Conservation (phyloP, 192 early-diverging fungal species). For the Entomortierella chlamydospora region DNA sequence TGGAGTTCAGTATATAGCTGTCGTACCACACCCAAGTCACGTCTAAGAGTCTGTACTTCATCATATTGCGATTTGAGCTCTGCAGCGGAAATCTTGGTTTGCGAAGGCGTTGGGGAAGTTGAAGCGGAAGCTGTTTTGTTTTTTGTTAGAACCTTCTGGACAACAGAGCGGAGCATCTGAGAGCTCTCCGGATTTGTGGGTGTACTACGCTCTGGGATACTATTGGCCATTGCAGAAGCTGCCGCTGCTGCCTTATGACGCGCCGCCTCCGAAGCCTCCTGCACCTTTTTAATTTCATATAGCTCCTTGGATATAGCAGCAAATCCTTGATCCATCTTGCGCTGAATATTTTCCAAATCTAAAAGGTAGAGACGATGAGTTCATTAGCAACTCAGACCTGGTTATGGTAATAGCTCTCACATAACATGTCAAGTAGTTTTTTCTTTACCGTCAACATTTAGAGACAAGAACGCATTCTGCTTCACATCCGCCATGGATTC, state of each 20-base stretch:
- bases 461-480: constrained; percentile 63
- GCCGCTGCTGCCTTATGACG: constrained; percentile 35
- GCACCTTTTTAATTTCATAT: constrained; percentile 53
- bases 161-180: constrained; percentile 36
- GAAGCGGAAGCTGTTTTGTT: constrained; percentile 4
- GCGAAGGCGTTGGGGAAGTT: not conserved
- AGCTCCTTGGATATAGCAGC: constrained; percentile 53
- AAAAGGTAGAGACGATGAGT: not conserved
- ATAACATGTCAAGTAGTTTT: not conserved
- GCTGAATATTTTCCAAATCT: constrained; percentile 59
- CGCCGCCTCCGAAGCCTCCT: constrained; percentile 21
- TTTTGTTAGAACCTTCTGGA: constrained; percentile 39
- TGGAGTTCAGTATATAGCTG: constrained; percentile 66
- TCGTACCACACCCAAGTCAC: constrained; percentile 61
- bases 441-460: constrained; percentile 64
- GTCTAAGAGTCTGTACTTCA: constrained; percentile 60
- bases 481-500: constrained; percentile 72
- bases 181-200: not conserved
- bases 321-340: constrained; percentile 57
- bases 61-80: constrained; percentile 54
- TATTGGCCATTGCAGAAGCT: not conserved
- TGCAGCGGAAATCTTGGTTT: constrained; percentile 30
- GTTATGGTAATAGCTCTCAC: too few relatives aligned
- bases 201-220: constrained; percentile 1
- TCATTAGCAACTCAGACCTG: not conserved